Conservation (phyloP, 2,329 filamentous ascomycete genomes). For the Sclerotinia sclerotiorum region DNA sequence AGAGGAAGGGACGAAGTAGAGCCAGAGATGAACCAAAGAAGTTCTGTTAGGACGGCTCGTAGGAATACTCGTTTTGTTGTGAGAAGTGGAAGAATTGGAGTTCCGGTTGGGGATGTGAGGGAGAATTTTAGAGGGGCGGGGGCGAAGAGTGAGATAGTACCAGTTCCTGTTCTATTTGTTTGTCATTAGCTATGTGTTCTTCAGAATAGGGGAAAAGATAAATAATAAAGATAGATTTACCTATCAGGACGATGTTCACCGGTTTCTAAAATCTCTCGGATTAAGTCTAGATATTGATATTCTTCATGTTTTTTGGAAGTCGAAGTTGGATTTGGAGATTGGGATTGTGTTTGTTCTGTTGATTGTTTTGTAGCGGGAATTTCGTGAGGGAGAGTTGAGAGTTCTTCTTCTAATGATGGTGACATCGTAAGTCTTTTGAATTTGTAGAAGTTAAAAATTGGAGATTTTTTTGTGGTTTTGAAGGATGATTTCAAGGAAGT, state of each 20-base stretch:
- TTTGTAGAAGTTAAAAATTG: not conserved
- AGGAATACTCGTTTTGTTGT: slow-evolving; percentile 97
- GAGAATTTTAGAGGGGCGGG: slow-evolving; percentile 83
- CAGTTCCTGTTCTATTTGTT: slow-evolving; percentile 75
- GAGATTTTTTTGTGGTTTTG: not conserved
- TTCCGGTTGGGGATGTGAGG: slow-evolving; percentile 61
- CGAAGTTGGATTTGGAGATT: not conserved
- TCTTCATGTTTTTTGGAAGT: slow-evolving; percentile 66
- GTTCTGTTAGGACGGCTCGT: slow-evolving; percentile 83
- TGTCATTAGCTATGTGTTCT: slow-evolving; percentile 30
- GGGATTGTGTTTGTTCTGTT: not conserved
- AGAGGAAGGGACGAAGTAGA: slow-evolving; percentile 77
- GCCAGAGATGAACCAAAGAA: slow-evolving; percentile 93
- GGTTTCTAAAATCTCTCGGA: slow-evolving; percentile 75
- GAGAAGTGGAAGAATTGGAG: slow-evolving; percentile 80
- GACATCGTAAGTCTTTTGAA: slow-evolving; percentile 25
- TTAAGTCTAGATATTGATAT: slow-evolving; percentile 87
- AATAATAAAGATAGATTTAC: slow-evolving; percentile 43
- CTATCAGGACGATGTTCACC: slow-evolving; percentile 90
- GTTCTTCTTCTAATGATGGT: slow-evolving; percentile 30
- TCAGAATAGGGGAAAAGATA: not conserved
- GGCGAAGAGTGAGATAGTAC: slow-evolving; percentile 86
- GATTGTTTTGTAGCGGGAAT: not conserved
- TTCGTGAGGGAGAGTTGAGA: slow-evolving; percentile 4
- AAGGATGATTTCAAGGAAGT: not conserved